These are phyloP conservation scores for Kuraishia cidri DNA, from an alignment of 805 yeast species.

Conservation along the genomic window DNA sequence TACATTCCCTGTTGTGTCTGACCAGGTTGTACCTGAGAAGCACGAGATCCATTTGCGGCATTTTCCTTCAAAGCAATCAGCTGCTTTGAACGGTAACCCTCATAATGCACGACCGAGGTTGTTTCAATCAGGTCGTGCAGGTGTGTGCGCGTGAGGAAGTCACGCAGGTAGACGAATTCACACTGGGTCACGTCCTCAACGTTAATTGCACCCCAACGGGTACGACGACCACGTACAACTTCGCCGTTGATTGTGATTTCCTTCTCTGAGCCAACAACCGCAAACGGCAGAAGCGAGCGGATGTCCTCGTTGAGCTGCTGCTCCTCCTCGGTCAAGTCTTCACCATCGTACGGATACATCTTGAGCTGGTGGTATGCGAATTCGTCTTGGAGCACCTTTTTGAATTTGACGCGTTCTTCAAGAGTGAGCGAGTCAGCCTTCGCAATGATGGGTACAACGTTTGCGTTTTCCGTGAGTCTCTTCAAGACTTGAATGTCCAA, in stretches of 20 bases:
- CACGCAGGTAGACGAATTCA: conserved; percentile 91
- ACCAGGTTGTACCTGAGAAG: conserved; percentile 8
- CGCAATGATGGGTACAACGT: conserved; percentile 93
- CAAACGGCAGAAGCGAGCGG: conserved; percentile 80
- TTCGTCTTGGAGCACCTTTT: conserved; percentile 69
- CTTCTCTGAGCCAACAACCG: conserved; percentile 85
- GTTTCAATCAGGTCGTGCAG: conserved; percentile 93
- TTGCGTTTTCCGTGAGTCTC: conserved; percentile 81
- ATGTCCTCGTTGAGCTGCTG: conserved; percentile 66
- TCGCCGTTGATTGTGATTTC: conserved; percentile 72
- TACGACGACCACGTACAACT: conserved; percentile 80
- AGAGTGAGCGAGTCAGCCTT: conserved; percentile 86
- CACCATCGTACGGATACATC: conserved; percentile 62
- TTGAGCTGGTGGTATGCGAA: conserved; percentile 63
- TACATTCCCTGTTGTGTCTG: no score
- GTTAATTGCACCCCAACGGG: conserved; percentile 89
- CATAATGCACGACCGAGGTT: conserved; percentile 83
- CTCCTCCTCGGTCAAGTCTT: conserved; percentile 61
- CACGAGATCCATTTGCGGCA: conserved; percentile 37
- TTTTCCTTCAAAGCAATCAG: conserved; percentile 89
- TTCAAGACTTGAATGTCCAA: conserved; percentile 78
- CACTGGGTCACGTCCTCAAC: conserved; percentile 93
- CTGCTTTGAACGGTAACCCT: conserved; percentile 88
- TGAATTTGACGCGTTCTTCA: conserved; percentile 74
- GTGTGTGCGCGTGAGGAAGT: conserved; percentile 91